These are phyloP conservation scores for Talaromyces sp. DNA, from an alignment of 2,329 filamentous ascomycete genomes.

Conservation along the genomic window DNA sequence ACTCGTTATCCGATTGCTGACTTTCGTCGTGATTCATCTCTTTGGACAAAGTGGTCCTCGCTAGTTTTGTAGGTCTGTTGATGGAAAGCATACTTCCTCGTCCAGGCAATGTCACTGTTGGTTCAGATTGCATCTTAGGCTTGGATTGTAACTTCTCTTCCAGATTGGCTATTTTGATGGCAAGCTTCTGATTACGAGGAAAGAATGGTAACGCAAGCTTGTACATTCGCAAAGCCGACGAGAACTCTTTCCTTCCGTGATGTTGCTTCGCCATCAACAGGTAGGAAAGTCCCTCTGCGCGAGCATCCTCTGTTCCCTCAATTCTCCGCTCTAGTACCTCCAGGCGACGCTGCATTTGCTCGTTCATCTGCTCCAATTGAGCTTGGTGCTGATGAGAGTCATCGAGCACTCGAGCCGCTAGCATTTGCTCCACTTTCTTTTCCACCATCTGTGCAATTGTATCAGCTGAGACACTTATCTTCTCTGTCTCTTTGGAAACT, in stretches of 20 bases:
- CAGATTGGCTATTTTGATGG: slow-evolving; percentile 52
- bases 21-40: slow-evolving; percentile 34
- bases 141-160: slow-evolving; percentile 47
- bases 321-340: slow-evolving; percentile 85
- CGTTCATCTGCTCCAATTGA: slow-evolving; percentile 58
- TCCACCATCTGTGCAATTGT: slow-evolving; percentile 90
- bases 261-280: slow-evolving; percentile 90
- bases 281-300: slow-evolving; percentile 77
- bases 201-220: slow-evolving; percentile 81
- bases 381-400: slow-evolving; percentile 47
- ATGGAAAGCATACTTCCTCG: slow-evolving; percentile 35
- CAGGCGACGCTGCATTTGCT: slow-evolving; percentile 74
- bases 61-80: slow-evolving; percentile 26
- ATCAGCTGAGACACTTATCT: slow-evolving; percentile 58
- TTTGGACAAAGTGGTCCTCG: slow-evolving; percentile 28
- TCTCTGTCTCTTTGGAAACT: slow-evolving; percentile 29
- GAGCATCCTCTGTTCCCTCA: slow-evolving; percentile 68
- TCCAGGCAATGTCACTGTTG: slow-evolving; percentile 22
- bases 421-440: slow-evolving; percentile 82
- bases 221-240: slow-evolving; percentile 77
- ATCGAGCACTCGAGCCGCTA: slow-evolving; percentile 67
- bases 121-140: slow-evolving; percentile 19
- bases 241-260: slow-evolving; percentile 75
- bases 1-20: slow-evolving; percentile 23
- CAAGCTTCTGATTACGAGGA: slow-evolving; percentile 75